These are phyloP conservation scores for Sarcomyxa edulis DNA, from an alignment of 768 basidiomycete genomes.

Conservation along the genomic window DNA sequence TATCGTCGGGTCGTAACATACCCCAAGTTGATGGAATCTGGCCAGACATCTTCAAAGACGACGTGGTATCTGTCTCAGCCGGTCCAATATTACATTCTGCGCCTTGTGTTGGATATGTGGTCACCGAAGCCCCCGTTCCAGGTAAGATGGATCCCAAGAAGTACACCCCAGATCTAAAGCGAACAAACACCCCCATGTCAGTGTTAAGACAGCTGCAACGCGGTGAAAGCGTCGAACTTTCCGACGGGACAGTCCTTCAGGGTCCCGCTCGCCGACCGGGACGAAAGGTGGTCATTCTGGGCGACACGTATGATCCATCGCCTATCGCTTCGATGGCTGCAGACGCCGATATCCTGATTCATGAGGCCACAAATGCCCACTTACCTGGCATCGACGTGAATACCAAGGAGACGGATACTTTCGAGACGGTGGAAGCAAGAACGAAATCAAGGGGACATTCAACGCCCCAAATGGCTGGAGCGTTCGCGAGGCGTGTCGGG, in stretches of 20 bases:
- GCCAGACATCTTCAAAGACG: conserved; percentile 57
- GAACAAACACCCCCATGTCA: conserved; percentile 65
- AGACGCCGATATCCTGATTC: conserved; percentile 71
- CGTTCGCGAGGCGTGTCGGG: conserved; percentile 62
- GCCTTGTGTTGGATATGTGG: conserved; percentile 75
- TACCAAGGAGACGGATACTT: conserved; percentile 59
- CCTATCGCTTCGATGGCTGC: conserved; percentile 53
- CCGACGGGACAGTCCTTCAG: conserved; percentile 66
- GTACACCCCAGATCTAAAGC: conserved; percentile 64
- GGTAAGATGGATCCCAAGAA: conserved; percentile 70
- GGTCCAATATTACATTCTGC: conserved; percentile 78
- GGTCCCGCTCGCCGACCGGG: conserved; percentile 65
- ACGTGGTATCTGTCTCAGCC: conserved; percentile 59
- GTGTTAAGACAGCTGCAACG: conserved; percentile 63
- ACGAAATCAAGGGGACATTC: conserved; percentile 81
- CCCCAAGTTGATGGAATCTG: conserved; percentile 54
- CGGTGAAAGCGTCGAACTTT: conserved; percentile 56
- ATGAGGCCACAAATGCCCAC: conserved; percentile 89
- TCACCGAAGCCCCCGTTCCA: conserved; percentile 64
- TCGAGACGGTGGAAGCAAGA: conserved; percentile 53
- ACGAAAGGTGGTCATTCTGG: conserved; percentile 75
- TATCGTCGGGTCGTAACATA: conserved; percentile 59
- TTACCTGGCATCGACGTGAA: conserved; percentile 57
- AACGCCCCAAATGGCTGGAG: conserved; percentile 87
- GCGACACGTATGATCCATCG: conserved; percentile 83